Evolutionary conservation across 495 filamentous ascomycete genomes (phyloP).

Genomic region (Thermochaetoides thermophila): DNA sequence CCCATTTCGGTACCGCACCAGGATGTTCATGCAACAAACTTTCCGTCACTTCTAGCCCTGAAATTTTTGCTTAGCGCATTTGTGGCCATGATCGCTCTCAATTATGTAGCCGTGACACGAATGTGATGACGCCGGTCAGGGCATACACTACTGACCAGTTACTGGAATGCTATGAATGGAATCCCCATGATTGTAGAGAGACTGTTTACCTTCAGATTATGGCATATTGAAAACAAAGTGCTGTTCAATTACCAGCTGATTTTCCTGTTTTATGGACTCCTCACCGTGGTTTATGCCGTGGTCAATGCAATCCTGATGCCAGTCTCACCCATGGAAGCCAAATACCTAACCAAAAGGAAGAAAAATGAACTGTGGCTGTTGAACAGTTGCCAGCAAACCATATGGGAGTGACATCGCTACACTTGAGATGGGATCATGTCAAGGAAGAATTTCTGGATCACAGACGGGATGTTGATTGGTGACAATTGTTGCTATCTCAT

Average conservation of each 20-base stretch:
- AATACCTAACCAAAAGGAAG: constrained; percentile 43
- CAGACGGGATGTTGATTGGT: constrained; percentile 54
- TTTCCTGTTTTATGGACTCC: constrained; percentile 38
- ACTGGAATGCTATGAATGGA: constrained; percentile 40
- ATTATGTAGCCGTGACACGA: constrained; percentile 37
- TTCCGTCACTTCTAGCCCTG: constrained; percentile 28
- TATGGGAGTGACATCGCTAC: constrained; percentile 29
- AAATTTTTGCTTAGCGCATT: constrained; percentile 30
- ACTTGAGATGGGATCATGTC: constrained; percentile 35
- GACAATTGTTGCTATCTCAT: constrained; percentile 36
- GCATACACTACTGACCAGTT: constrained; percentile 35
- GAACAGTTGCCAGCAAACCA: constrained; percentile 36
- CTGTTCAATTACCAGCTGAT: constrained; percentile 46
- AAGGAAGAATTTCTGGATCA: constrained; percentile 44
- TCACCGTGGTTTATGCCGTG: constrained; percentile 29
- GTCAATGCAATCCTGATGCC: constrained; percentile 35
- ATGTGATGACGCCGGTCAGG: constrained; percentile 41
- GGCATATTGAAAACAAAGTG: constrained; percentile 37
- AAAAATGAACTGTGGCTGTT: constrained; percentile 45
- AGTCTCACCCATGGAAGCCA: constrained; percentile 44
- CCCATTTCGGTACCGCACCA: constrained; percentile 39
- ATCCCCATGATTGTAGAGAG: constrained; percentile 32
- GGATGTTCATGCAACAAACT: constrained; percentile 38
- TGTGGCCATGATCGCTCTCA: constrained; percentile 32
- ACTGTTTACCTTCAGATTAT: constrained; percentile 44